Percentiles rank a stretch among this genome's conserved stretches.
These are phyloP conservation scores for Nothophytophthora sp. DNA, from an alignment of 352 stramenopile species.

Conservation along the genomic window DNA sequence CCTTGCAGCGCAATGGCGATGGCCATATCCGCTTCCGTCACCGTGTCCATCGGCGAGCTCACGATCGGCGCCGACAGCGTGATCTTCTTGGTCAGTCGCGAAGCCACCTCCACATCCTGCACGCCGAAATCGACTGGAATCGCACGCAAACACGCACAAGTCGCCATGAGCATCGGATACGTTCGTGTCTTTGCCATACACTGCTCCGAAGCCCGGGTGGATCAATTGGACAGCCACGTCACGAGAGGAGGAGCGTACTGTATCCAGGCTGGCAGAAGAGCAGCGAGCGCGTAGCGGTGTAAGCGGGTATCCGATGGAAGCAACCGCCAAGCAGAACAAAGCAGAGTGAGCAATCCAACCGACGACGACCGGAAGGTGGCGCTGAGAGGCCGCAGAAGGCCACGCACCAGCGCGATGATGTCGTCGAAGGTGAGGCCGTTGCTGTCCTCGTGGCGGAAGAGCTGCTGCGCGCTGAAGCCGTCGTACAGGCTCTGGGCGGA, in stretches of 20 bases:
- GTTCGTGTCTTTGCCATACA: too few species aligned
- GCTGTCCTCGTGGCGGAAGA: constrained; percentile 73
- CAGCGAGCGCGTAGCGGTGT: too few species aligned
- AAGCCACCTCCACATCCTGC: constrained; percentile 93
- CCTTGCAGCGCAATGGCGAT: constrained; percentile 98
- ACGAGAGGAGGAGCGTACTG: constrained; percentile 55
- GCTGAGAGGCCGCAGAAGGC: neutral
- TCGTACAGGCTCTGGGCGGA: constrained; percentile 49
- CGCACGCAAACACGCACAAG: neutral
- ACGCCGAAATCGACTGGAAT: constrained; percentile 92
- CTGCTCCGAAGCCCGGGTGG: too few species aligned
- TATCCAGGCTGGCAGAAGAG: constrained; percentile 46
- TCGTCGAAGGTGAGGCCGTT: constrained; percentile 85
- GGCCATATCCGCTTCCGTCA: constrained; percentile 98
- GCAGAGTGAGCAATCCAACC: too few species aligned
- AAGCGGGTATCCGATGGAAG: neutral
- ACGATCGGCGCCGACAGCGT: constrained; percentile 94
- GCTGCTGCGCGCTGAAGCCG: constrained; percentile 68
- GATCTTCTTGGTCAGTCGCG: constrained; percentile 92
- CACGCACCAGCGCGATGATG: constrained; percentile 77
- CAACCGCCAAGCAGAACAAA: neutral
- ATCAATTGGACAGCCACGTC: too few species aligned
- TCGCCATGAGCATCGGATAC: neutral
- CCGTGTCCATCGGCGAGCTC: constrained; percentile 99
- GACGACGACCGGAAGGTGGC: neutral